Conservation (phyloP, 2,329 filamentous ascomycete genomes). For the Stemphylium beticola region DNA sequence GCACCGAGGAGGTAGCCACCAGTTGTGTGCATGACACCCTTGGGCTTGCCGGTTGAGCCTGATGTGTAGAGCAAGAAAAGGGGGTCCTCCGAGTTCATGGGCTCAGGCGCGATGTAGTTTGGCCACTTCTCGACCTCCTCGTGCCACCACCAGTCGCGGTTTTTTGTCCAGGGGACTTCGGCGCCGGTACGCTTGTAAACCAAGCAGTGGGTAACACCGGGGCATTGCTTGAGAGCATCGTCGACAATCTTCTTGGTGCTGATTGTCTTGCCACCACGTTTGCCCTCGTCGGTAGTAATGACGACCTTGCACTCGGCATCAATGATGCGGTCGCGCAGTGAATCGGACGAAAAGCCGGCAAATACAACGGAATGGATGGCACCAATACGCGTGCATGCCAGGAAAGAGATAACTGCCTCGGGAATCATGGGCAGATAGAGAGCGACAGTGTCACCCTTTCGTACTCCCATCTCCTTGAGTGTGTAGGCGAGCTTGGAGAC, state of each 20-base stretch:
- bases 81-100: conserved; percentile 91
- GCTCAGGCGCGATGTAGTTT: conserved; percentile 85
- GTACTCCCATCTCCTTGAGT: conserved; percentile 92
- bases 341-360: conserved; percentile 96
- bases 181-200: conserved; percentile 96
- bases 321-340: conserved; percentile 90
- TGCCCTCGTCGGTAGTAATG: conserved; percentile 97
- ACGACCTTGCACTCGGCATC: conserved; percentile 91
- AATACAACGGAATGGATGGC: conserved; percentile 98
- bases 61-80: conserved; percentile 98
- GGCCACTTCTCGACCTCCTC: conserved; percentile 98
- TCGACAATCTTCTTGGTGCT: conserved; percentile 99
- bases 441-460: conserved; percentile 95
- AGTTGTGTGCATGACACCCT: conserved; percentile 98
- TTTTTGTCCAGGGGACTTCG: conserved; percentile 87
- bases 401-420: conserved; percentile 87
- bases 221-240: conserved; percentile 95
- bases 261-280: conserved; percentile 95
- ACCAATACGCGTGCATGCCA: conserved; percentile 90
- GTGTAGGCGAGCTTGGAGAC: conserved; percentile 87
- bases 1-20: conserved; percentile 94
- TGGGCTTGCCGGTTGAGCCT: conserved; percentile 96
- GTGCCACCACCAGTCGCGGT: conserved; percentile 97
- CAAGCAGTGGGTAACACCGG: conserved; percentile 81
- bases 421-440: conserved; percentile 99